Conservation (phyloP, 2,329 filamentous ascomycete species). For the Cercospora citrullina region DNA sequence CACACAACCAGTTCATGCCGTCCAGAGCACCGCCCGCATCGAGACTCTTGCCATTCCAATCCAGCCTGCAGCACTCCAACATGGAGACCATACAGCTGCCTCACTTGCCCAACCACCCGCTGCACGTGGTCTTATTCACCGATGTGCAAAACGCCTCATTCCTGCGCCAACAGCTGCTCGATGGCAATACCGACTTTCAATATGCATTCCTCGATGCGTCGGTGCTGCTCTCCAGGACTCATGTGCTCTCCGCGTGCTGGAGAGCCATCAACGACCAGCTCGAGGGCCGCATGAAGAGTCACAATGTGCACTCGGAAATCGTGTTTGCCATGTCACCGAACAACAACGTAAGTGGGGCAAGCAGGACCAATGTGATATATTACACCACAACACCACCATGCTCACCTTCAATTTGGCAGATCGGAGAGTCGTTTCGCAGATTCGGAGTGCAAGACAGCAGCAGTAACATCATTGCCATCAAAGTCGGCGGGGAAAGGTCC, state of each 20-base stretch:
- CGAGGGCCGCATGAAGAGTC: constrained; percentile 66
- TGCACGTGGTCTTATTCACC: constrained; percentile 75
- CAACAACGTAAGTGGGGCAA: constrained; percentile 66
- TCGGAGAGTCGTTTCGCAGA: constrained; percentile 84
- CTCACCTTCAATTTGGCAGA: constrained; percentile 54
- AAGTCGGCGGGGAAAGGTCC: constrained; percentile 58
- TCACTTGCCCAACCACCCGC: constrained; percentile 68
- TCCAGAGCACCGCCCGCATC: not conserved
- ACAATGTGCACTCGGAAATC: constrained; percentile 86
- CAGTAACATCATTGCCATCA: constrained; percentile 74
- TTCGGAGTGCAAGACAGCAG: constrained; percentile 77
- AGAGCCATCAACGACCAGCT: constrained; percentile 69
- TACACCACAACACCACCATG: not conserved
- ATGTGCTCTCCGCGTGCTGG: constrained; percentile 74
- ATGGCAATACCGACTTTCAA: constrained; percentile 80
- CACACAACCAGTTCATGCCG: not conserved
- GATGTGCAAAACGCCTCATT: constrained; percentile 75
- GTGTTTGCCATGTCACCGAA: constrained; percentile 77
- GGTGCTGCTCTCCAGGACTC: constrained; percentile 69
- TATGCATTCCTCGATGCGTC: constrained; percentile 91
- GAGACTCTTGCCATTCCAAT: not conserved
- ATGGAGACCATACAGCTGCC: constrained; percentile 71
- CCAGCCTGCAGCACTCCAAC: not conserved
- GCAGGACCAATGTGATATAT: not conserved
- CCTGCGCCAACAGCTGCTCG: constrained; percentile 79